phyloP scores from a whole-genome alignment of 1,284 basidiomycete genomes.

The Malassezia vespertilionis region DNA sequence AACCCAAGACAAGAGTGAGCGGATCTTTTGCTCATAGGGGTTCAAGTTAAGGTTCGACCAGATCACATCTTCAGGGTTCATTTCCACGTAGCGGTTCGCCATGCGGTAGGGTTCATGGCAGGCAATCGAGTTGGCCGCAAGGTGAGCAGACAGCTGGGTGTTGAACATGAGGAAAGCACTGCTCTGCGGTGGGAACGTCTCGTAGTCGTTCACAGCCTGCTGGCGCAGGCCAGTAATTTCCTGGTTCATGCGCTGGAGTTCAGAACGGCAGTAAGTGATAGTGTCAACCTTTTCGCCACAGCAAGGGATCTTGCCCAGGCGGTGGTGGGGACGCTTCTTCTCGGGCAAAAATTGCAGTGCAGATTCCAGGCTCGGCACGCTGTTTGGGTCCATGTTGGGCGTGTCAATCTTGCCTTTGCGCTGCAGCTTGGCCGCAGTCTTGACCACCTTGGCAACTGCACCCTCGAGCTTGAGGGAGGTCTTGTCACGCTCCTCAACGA shows the following conservation, averaged over 20 bases:
- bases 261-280: constrained; percentile 69
- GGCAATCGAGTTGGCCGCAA: constrained; percentile 24
- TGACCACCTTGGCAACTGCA: constrained; percentile 66
- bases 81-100: constrained; percentile 30
- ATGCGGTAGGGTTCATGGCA: constrained; percentile 41
- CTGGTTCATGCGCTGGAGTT: constrained; percentile 53
- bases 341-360: constrained; percentile 36
- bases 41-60: constrained; percentile 80
- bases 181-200: constrained; percentile 54
- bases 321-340: constrained; percentile 61
- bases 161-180: constrained; percentile 79
- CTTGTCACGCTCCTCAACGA: constrained; percentile 65
- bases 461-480: constrained; percentile 70
- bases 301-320: constrained; percentile 57
- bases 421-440: constrained; percentile 59
- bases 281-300: constrained; percentile 65
- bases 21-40: constrained; percentile 69
- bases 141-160: constrained; percentile 62
- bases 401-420: constrained; percentile 44
- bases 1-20: constrained; percentile 51
- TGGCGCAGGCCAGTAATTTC: constrained; percentile 54
- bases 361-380: constrained; percentile 22
- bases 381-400: constrained; percentile 13
- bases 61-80: constrained; percentile 59
- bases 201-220: constrained; percentile 55